A percentile compares a stretch with the other conserved stretches of the same genome.
These are phyloP conservation scores for Cucurbita moschata DNA, from an alignment of 306 rosid species.

Conservation along the genomic window DNA sequence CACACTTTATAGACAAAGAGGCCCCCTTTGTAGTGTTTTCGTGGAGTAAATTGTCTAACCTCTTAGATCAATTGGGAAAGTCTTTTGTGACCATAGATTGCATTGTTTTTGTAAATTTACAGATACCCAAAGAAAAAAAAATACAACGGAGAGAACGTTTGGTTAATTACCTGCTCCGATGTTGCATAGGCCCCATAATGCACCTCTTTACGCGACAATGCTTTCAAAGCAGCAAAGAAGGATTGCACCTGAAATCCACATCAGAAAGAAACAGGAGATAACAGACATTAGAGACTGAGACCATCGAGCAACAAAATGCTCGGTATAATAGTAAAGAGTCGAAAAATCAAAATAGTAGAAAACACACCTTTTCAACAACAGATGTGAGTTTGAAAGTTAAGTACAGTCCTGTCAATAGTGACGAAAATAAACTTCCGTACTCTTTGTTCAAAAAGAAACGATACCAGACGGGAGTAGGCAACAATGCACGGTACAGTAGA, in stretches of 20 bases:
- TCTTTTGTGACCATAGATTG: no score
- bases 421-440: constrained; percentile 91
- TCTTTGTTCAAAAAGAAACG: constrained; percentile 98
- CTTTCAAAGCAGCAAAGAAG: constrained; percentile 75
- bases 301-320: not conserved
- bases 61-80: no score
- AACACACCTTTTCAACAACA: constrained; percentile 80
- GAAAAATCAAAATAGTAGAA: not conserved
- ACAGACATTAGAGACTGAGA: not conserved
- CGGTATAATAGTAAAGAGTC: not conserved
- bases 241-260: constrained; percentile 40
- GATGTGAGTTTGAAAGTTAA: constrained; percentile 92
- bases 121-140: not conserved
- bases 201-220: constrained; percentile 87
- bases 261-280: not conserved
- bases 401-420: constrained; percentile 87
- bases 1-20: no score
- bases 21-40: no score
- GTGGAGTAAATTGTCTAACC: no score
- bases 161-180: constrained; percentile 64
- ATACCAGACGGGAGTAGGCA: constrained; percentile 97
- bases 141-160: not conserved
- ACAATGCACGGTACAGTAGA: constrained; percentile 78
- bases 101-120: no score
- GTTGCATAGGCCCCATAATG: constrained; percentile 98